Percentiles rank a stretch among this genome's conserved stretches.
Evolutionary conservation across 1,284 basidiomycete species (phyloP).

Genomic region (Puccinia coronata): DNA sequence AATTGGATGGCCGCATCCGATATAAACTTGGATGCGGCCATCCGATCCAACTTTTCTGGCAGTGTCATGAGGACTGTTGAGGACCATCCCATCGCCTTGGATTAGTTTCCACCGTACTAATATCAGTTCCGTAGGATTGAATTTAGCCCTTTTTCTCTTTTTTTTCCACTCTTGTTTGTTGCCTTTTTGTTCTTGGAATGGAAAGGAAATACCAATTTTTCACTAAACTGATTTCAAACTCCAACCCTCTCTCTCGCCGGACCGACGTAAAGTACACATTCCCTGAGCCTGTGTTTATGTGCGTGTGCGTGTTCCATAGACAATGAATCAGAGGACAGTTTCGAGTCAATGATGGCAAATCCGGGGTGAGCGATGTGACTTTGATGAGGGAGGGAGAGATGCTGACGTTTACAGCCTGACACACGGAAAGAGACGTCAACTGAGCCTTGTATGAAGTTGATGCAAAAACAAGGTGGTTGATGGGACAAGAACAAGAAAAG

Average conservation of each 20-base stretch:
- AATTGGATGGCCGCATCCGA: too few species aligned
- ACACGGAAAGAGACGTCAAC: conserved; percentile 46
- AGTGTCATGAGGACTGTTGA: too few species aligned
- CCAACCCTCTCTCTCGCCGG: conserved; percentile 28
- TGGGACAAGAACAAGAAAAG: too few species aligned
- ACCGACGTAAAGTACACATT: conserved; percentile 45
- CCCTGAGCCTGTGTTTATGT: conserved; percentile 30
- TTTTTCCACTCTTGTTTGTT: too few species aligned
- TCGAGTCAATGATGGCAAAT: neutral
- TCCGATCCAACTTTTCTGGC: too few species aligned
- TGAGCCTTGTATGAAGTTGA: conserved; percentile 42
- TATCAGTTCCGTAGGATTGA: neutral
- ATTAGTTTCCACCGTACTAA: conserved; percentile 49
- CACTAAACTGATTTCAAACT: conserved; percentile 47
- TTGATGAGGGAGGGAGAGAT: neutral
- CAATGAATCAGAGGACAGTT: neutral
- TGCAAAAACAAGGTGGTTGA: too few species aligned
- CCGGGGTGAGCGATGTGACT: neutral
- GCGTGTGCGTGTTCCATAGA: neutral
- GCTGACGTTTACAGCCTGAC: conserved; percentile 35
- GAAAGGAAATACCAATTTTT: neutral
- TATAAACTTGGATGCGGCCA: too few species aligned
- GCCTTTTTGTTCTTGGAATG: neutral
- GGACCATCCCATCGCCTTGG: conserved; percentile 36
- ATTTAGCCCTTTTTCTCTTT: too few species aligned